These are phyloP conservation scores for Sarcocystis neurona DNA, from an alignment of 169 alveolate genomes.

Conservation along the genomic window DNA sequence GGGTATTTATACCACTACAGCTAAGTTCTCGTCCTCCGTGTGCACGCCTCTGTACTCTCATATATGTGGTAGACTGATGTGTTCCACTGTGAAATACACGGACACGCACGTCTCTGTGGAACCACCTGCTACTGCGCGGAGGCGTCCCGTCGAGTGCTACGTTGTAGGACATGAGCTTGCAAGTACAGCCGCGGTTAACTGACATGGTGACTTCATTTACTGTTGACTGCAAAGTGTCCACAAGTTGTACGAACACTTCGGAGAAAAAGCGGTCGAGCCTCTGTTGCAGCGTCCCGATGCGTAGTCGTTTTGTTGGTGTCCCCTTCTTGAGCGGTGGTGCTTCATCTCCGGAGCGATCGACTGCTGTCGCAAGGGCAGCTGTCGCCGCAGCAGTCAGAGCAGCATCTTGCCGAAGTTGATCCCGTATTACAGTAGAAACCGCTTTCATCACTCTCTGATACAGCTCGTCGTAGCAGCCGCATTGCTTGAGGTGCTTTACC, in stretches of 20 bases:
- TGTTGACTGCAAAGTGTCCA: background rate
- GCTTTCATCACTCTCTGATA: background rate
- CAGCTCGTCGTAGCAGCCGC: conserved; percentile 29
- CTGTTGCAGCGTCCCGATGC: conserved; percentile 36
- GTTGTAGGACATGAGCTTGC: too few species aligned
- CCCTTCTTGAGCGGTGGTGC: too few species aligned
- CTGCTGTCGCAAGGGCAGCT: background rate
- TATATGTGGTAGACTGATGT: too few species aligned
- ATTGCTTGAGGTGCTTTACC: background rate
- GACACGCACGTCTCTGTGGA: too few species aligned
- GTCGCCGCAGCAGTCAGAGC: conserved; percentile 8
- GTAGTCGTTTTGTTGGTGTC: too few species aligned
- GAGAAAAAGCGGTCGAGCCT: conserved; percentile 16
- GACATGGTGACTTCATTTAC: background rate
- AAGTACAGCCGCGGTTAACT: too few species aligned
- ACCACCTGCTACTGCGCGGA: too few species aligned
- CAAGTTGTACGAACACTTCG: background rate
- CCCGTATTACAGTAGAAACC: background rate
- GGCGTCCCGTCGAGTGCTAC: too few species aligned
- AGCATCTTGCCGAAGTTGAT: background rate
- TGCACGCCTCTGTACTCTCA: too few species aligned
- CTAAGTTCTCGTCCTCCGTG: too few species aligned
- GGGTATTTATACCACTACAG: too few species aligned
- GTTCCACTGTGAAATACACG: too few species aligned
- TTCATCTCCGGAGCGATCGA: background rate